These are phyloP conservation scores for Sanghuangporus weigelae DNA, from an alignment of 1,284 basidiomycete genomes.

Conservation along the genomic window DNA sequence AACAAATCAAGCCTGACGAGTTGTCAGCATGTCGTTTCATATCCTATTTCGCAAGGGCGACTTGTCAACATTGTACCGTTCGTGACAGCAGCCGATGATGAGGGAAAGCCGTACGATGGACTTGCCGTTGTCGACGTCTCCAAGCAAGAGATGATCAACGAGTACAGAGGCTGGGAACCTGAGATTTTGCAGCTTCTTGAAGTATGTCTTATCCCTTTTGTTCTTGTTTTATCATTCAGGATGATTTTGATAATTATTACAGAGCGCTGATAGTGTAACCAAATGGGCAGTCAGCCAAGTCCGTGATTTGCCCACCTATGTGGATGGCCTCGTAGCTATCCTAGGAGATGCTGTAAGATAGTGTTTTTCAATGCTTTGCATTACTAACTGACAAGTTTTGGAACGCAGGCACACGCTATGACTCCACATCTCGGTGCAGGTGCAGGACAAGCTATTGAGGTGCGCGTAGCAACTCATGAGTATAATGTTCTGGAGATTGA, in stretches of 20 bases:
- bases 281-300: conserved; percentile 25
- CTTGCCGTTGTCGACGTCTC: conserved; percentile 23
- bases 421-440: conserved; percentile 36
- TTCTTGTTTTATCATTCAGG: background rate
- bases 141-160: conserved; percentile 20
- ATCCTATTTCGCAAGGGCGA: conserved; percentile 25
- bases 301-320: conserved; percentile 21
- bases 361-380: background rate
- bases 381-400: background rate
- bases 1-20: conserved; percentile 23
- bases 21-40: conserved; percentile 27
- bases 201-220: conserved; percentile 12
- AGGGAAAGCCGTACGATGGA: conserved; percentile 21
- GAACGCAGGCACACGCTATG: conserved; percentile 34
- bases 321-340: conserved; percentile 22
- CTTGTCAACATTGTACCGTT: conserved; percentile 24
- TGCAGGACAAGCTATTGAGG: conserved; percentile 38
- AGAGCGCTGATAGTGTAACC: conserved; percentile 23
- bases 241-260: background rate
- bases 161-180: conserved; percentile 25
- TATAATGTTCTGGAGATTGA: background rate
- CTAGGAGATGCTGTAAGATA: conserved; percentile 25
- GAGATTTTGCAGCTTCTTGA: conserved; percentile 23
- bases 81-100: conserved; percentile 19
- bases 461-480: conserved; percentile 11